These are phyloP conservation scores for Xerocomus brunneocitrinus DNA, from an alignment of 768 basidiomycete genomes.

Conservation along the genomic window DNA sequence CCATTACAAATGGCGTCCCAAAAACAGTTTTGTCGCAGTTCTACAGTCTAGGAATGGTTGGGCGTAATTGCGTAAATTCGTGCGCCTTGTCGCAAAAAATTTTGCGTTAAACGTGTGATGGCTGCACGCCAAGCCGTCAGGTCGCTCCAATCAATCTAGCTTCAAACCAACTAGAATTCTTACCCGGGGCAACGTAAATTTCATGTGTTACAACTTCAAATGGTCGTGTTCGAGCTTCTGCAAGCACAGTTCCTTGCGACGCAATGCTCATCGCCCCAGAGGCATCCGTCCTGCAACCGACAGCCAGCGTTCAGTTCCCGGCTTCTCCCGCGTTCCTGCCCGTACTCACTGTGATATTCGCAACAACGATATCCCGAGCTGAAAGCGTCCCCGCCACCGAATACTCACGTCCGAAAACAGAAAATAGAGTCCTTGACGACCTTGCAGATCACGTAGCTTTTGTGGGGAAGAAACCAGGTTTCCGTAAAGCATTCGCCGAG, in stretches of 20 bases:
- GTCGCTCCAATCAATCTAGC: slow-evolving; percentile 14
- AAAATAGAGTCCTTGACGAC: slow-evolving; percentile 80
- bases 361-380: slow-evolving; percentile 68
- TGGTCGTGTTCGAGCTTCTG: slow-evolving; percentile 63
- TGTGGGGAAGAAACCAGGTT: slow-evolving; percentile 82
- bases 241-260: slow-evolving; percentile 61
- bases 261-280: slow-evolving; percentile 48
- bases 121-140: slow-evolving; percentile 26
- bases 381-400: slow-evolving; percentile 70
- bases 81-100: slow-evolving; percentile 54
- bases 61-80: slow-evolving; percentile 51
- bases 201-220: slow-evolving; percentile 76
- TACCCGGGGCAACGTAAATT: slow-evolving; percentile 78
- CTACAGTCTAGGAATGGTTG: slow-evolving; percentile 31
- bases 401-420: slow-evolving; percentile 90
- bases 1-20: background rate
- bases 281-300: slow-evolving; percentile 41
- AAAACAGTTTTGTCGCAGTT: slow-evolving; percentile 8
- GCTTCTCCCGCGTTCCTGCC: slow-evolving; percentile 9
- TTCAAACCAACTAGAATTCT: slow-evolving; percentile 32
- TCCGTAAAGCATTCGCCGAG: slow-evolving; percentile 72
- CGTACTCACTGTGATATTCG: slow-evolving; percentile 66
- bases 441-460: slow-evolving; percentile 73
- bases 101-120: slow-evolving; percentile 51
- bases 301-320: slow-evolving; percentile 13